Conservation (phyloP, 768 basidiomycete genomes). For the Lentinula lateritia region DNA sequence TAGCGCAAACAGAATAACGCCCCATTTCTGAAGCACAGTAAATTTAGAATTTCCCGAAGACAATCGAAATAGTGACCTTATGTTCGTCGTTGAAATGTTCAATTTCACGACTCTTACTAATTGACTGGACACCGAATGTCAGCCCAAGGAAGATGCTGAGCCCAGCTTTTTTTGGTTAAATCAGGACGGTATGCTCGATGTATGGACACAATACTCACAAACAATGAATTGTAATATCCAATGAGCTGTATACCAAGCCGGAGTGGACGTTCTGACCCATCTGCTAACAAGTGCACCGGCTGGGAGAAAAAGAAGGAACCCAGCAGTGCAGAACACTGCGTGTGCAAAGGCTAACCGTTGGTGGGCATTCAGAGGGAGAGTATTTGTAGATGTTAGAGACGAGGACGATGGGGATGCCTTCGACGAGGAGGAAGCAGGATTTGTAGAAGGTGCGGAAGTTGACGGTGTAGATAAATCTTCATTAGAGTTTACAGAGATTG, state of each 20-base stretch:
- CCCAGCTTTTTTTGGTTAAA: constrained; percentile 26
- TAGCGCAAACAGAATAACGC: constrained; percentile 43
- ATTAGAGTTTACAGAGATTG: constrained; percentile 14
- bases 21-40: constrained; percentile 34
- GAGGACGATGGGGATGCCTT: not conserved
- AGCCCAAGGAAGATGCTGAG: constrained; percentile 37
- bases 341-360: constrained; percentile 52
- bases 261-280: constrained; percentile 42
- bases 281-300: constrained; percentile 49
- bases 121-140: constrained; percentile 36
- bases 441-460: constrained; percentile 16
- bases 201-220: constrained; percentile 23
- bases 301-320: constrained; percentile 50
- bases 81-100: constrained; percentile 39
- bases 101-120: constrained; percentile 23
- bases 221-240: constrained; percentile 43
- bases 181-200: not conserved
- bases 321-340: constrained; percentile 43
- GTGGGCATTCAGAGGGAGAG: constrained; percentile 35
- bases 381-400: constrained; percentile 3
- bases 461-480: constrained; percentile 14
- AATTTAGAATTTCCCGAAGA: not conserved
- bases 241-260: constrained; percentile 50
- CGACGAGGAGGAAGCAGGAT: constrained; percentile 2
- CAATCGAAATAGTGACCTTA: constrained; percentile 28